Conservation (phyloP, 1,139 yeast species). For the Geotrichum armillariae region DNA sequence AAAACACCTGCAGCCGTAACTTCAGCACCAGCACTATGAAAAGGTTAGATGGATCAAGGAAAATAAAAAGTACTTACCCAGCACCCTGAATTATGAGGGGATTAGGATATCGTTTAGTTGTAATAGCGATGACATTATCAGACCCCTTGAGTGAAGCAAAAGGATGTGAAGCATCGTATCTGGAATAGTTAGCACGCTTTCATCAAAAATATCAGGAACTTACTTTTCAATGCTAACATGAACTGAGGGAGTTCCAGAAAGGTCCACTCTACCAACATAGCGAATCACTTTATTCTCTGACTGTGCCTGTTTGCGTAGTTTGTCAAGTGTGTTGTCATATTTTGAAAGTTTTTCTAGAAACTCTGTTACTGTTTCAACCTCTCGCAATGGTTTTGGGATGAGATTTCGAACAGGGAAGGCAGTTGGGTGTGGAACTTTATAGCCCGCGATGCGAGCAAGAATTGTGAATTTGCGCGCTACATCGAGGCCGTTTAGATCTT, state of each 20-base stretch:
- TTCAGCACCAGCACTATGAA: conserved; percentile 79
- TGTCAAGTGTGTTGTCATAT: conserved; percentile 76
- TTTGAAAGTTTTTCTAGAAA: conserved; percentile 78
- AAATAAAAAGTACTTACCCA: conserved; percentile 55
- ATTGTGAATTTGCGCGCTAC: conserved; percentile 98
- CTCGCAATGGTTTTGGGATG: conserved; percentile 83
- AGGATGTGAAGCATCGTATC: conserved; percentile 75
- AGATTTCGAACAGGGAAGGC: conserved; percentile 86
- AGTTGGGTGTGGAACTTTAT: conserved; percentile 82
- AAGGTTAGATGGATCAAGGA: no score
- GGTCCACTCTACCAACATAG: conserved; percentile 88
- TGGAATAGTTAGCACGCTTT: neutral
- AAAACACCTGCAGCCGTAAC: conserved; percentile 98
- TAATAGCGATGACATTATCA: conserved; percentile 91
- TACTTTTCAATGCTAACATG: conserved; percentile 88
- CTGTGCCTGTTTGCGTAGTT: conserved; percentile 77
- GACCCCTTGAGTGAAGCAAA: conserved; percentile 95
- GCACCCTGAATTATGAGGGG: conserved; percentile 98
- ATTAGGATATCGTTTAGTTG: conserved; percentile 85
- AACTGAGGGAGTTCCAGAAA: conserved; percentile 54
- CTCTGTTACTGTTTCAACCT: conserved; percentile 70
- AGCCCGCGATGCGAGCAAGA: conserved; percentile 88
- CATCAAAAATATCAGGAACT: conserved; percentile 13
- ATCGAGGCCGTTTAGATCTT: conserved; percentile 94
- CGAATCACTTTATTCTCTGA: conserved; percentile 83